phyloP scores from a whole-genome alignment of 1,284 basidiomycete genomes.

The Ustilago esculenta region DNA sequence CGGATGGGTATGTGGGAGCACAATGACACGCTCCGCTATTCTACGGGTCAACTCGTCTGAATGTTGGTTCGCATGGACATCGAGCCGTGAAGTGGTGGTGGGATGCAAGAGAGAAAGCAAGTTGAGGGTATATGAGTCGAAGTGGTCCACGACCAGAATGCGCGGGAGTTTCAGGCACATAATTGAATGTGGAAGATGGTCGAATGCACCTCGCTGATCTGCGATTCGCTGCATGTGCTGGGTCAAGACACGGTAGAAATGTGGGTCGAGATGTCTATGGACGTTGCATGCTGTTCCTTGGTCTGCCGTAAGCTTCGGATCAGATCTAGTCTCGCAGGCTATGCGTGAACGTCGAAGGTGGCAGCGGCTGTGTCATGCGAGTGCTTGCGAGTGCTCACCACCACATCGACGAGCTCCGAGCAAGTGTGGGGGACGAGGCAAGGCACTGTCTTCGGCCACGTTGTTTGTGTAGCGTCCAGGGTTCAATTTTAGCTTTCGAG shows the following conservation, averaged over 20 bases:
- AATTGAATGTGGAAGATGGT: background rate
- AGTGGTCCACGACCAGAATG: slow-evolving; percentile 63
- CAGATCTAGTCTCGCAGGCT: too few species aligned
- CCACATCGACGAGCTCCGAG: too few species aligned
- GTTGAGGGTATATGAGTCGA: slow-evolving; percentile 66
- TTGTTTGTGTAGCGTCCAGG: background rate
- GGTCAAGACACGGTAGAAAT: too few species aligned
- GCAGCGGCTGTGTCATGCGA: too few species aligned
- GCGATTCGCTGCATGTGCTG: too few species aligned
- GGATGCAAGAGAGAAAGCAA: slow-evolving; percentile 54
- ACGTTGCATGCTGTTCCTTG: too few species aligned
- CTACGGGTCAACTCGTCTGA: slow-evolving; percentile 11
- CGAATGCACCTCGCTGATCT: too few species aligned
- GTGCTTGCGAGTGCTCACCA: too few species aligned
- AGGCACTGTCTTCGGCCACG: too few species aligned
- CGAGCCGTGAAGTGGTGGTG: background rate
- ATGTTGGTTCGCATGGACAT: background rate
- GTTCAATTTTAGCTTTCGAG: slow-evolving; percentile 1
- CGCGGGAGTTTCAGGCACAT: slow-evolving; percentile 50
- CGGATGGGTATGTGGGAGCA: slow-evolving; percentile 60
- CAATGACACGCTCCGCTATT: slow-evolving; percentile 46
- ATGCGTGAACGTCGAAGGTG: too few species aligned
- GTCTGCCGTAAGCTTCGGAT: too few species aligned
- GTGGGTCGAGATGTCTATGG: background rate
- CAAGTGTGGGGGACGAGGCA: too few species aligned